These are phyloP conservation scores for Daldinia childiae DNA, from an alignment of 495 filamentous ascomycete species.

Conservation along the genomic window DNA sequence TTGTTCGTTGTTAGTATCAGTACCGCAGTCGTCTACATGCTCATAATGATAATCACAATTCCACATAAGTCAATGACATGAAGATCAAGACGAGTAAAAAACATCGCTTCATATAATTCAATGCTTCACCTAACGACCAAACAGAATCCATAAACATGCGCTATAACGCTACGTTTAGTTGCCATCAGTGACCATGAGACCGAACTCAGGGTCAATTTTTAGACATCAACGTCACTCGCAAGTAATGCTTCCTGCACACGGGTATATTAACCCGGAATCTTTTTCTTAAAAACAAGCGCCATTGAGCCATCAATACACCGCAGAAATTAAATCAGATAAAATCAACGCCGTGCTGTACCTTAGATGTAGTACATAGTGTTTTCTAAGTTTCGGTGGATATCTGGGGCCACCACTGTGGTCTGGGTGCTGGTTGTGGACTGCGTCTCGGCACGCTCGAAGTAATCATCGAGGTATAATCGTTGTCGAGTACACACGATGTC, in stretches of 20 bases:
- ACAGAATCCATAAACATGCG: neutral
- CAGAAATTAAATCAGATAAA: neutral
- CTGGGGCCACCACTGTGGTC: conserved; percentile 26
- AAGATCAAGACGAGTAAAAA: neutral
- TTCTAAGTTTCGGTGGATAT: conserved; percentile 61
- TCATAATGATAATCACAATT: neutral
- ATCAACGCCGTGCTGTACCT: neutral
- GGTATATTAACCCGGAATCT: neutral
- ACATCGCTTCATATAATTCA: neutral
- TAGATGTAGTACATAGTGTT: conserved; percentile 84
- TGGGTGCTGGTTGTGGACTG: conserved; percentile 37
- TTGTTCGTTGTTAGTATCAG: neutral
- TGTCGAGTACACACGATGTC: conserved; percentile 78
- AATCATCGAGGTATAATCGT: conserved; percentile 68
- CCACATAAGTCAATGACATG: neutral
- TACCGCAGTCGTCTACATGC: neutral
- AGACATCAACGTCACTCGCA: neutral
- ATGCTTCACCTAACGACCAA: neutral
- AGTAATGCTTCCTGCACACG: neutral
- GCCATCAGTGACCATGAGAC: neutral
- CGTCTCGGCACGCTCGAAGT: conserved; percentile 61
- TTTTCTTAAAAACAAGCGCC: neutral
- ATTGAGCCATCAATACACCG: neutral
- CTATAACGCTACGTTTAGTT: neutral
- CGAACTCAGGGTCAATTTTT: neutral